Evolutionary conservation across 805 yeast species (phyloP).

Genomic region (Wickerhamiella slavikovae): DNA sequence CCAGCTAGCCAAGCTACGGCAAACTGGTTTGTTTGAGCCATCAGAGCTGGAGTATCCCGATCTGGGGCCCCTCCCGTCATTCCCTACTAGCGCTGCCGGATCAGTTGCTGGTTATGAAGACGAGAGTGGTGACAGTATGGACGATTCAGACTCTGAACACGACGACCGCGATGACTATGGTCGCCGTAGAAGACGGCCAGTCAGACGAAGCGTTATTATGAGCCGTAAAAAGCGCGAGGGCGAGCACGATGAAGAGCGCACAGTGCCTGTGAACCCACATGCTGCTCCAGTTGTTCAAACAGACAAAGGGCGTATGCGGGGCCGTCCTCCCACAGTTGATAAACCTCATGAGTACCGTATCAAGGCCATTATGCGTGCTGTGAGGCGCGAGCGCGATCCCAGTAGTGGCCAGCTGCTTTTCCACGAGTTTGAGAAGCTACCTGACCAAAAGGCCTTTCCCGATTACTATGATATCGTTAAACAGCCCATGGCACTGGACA

Average conservation of each 20-base stretch:
- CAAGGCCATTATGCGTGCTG: conserved; percentile 61
- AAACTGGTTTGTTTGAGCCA: conserved; percentile 20
- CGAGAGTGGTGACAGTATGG: conserved; percentile 4
- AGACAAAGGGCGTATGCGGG: conserved; percentile 43
- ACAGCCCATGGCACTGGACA: conserved; percentile 23
- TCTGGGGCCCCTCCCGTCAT: conserved; percentile 51
- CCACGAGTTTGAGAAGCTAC: conserved; percentile 60
- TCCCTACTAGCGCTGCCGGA: conserved; percentile 1
- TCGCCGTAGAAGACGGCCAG: conserved; percentile 10
- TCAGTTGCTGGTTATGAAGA: not conserved
- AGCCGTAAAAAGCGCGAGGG: conserved; percentile 9
- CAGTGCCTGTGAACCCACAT: conserved; percentile 11
- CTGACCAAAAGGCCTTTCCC: conserved; percentile 37
- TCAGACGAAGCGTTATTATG: conserved; percentile 11
- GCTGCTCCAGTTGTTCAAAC: too few species aligned
- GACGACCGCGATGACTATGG: conserved; percentile 14
- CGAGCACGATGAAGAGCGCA: conserved; percentile 15
- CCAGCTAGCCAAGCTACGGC: conserved; percentile 27
- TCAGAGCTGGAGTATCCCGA: conserved; percentile 31
- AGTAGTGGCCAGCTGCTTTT: conserved; percentile 28
- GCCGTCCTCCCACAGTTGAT: conserved; percentile 81
- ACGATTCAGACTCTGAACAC: conserved; percentile 11
- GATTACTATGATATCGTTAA: conserved; percentile 27
- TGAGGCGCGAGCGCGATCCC: conserved; percentile 49
- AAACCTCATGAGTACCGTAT: conserved; percentile 83